Percentiles rank a stretch among this genome's conserved stretches.
These are phyloP conservation scores for Sarocladium strictum DNA, from an alignment of 2,329 filamentous ascomycete genomes.

Conservation along the genomic window DNA sequence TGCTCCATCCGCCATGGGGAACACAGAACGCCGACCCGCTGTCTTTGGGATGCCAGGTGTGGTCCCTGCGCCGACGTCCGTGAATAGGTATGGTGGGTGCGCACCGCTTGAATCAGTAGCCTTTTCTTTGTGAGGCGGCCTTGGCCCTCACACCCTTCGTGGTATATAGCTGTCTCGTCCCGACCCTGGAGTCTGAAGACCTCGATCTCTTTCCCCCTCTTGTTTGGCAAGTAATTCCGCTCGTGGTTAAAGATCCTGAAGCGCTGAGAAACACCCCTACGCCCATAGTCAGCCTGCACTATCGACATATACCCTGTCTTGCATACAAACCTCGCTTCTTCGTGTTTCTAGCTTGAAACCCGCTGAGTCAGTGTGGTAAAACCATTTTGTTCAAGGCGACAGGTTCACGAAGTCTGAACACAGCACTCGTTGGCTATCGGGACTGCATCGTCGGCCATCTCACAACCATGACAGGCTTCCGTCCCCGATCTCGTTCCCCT, in stretches of 20 bases:
- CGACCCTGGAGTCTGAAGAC: not conserved
- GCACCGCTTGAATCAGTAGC: not conserved
- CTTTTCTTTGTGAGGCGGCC: not conserved
- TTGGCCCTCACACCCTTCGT: not conserved
- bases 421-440: too few species aligned
- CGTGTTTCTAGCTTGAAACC: too few species aligned
- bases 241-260: too few species aligned
- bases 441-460: not conserved
- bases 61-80: not conserved
- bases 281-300: not conserved
- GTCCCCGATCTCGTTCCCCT: not conserved
- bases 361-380: too few species aligned
- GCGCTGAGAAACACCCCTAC: too few species aligned
- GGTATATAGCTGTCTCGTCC: constrained; percentile 1
- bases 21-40: not conserved
- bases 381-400: too few species aligned
- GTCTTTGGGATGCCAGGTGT: not conserved
- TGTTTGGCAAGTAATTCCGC: not conserved
- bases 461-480: constrained; percentile 1
- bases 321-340: too few species aligned
- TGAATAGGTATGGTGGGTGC: not conserved
- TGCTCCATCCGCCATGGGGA: not conserved
- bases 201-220: not conserved
- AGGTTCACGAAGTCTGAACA: not conserved
- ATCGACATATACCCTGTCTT: not conserved